Percentiles rank a stretch among this genome's conserved stretches.
Conservation (phyloP, 495 filamentous ascomycete genomes). For the Aspergillus bertholletiae region DNA sequence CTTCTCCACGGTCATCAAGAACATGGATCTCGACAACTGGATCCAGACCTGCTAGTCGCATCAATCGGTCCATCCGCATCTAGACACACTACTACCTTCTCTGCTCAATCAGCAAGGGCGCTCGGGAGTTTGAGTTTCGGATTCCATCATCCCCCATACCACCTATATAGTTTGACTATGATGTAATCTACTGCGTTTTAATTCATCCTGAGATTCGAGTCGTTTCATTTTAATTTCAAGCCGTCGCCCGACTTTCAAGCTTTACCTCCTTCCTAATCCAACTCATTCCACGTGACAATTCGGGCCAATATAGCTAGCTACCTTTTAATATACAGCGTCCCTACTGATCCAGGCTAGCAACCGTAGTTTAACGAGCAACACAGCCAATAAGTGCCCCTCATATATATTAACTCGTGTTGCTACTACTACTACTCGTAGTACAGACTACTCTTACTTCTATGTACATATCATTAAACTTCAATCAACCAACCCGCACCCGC, state of each 20-base stretch:
- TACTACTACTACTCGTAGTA: too few relatives aligned
- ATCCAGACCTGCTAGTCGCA: constrained; percentile 43
- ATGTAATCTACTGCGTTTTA: background rate
- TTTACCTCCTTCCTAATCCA: too few relatives aligned
- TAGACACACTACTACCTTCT: too few relatives aligned
- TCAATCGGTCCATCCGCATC: background rate
- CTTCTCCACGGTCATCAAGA: constrained; percentile 65
- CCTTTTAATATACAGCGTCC: too few relatives aligned
- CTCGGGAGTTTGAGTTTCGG: background rate
- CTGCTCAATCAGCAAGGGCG: background rate
- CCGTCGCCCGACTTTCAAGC: background rate
- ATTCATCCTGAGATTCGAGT: background rate
- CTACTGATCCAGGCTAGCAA: too few relatives aligned
- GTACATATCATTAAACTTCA: too few relatives aligned
- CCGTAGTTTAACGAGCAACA: too few relatives aligned
- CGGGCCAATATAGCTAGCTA: too few relatives aligned
- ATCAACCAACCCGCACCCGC: too few relatives aligned
- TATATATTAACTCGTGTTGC: background rate
- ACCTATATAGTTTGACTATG: constrained; percentile 1
- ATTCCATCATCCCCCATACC: background rate
- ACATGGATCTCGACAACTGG: constrained; percentile 59
- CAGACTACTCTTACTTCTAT: too few relatives aligned
- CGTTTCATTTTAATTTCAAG: background rate
- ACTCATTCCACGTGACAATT: too few relatives aligned
- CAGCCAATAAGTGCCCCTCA: background rate